Evolutionary conservation across 1,139 yeast genomes (phyloP), one percentile per base, ranked within the genome.

Genomic region (Diutina pseudorugosa): DNA sequence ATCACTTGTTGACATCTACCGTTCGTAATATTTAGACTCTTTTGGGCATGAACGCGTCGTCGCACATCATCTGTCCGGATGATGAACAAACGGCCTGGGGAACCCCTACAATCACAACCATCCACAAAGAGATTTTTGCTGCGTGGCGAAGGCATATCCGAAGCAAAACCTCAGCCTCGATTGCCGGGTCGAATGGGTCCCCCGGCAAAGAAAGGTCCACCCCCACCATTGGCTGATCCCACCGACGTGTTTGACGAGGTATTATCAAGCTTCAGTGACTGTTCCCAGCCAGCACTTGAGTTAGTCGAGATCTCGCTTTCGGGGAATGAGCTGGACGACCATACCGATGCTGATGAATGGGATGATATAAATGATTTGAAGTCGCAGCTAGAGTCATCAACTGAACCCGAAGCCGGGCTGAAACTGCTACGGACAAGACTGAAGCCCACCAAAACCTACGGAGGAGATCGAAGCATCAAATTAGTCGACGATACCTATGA

Each of bases 391-490:
- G 25, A 9, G 42, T 16, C 20, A 11, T 18, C 42, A 41, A 16
- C 19, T 4, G 20, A 16, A 18, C 42, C 42, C 6, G 20, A 41
- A 11, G 6, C 12, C 9, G 19, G 12, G 4, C n/a, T n/a, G 19
- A 41, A 41, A 41, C 43, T 18, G 21, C 18, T 19, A 41, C 21
- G 12, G n/a, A n/a, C 19, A 12, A 16, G 12, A 9, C 25, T 19
- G 12, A 21, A 14, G 20, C 25, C 16, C 12, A 42, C 2, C 23
- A 43, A 43, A 23, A 21, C 47, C 9, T 43, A 43, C 21, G 47
- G 47, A 9, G 47, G 47, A 21, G 47, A 43, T 23, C 47, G 47
- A n/a, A 43, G 47, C 7, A 43, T 43, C n/a, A 20, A 21, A 8
- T 4, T 45, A 14, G 9, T 43, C 14, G 47, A 23, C 23, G 18